These are phyloP conservation scores for Calocera cornea DNA, from an alignment of 768 basidiomycete genomes.

Conservation along the genomic window DNA sequence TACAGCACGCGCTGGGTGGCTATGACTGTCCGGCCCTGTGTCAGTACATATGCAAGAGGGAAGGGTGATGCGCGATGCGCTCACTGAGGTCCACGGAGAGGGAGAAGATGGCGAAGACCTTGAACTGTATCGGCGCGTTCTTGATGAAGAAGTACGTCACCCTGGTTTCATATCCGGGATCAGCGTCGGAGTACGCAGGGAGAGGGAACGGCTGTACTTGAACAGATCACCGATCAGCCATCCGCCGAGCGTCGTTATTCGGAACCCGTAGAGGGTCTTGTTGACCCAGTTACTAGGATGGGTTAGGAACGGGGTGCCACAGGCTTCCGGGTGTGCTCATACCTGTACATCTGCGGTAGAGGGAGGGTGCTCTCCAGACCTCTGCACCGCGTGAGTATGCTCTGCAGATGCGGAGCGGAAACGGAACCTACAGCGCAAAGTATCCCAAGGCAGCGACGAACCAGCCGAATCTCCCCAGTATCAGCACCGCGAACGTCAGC, in stretches of 20 bases:
- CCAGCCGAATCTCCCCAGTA: conserved; percentile 47
- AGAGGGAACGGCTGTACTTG: conserved; percentile 40
- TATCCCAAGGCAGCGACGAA: conserved; percentile 60
- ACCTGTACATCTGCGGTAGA: conserved; percentile 73
- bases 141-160: conserved; percentile 69
- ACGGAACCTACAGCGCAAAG: conserved; percentile 59
- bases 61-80: too few relatives aligned
- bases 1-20: conserved; percentile 60
- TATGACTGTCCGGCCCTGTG: conserved; percentile 38
- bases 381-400: not conserved
- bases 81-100: conserved; percentile 62
- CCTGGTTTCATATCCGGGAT: conserved; percentile 28
- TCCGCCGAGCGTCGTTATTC: conserved; percentile 65
- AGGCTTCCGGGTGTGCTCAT: not conserved
- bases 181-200: conserved; percentile 6
- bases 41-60: conserved; percentile 11
- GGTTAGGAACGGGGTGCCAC: not conserved
- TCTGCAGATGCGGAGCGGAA: too few relatives aligned
- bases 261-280: conserved; percentile 71
- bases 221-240: conserved; percentile 77
- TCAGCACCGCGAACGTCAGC: conserved; percentile 59
- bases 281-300: conserved; percentile 59
- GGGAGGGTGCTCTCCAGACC: conserved; percentile 25
- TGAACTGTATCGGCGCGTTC: conserved; percentile 63
- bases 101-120: conserved; percentile 72